phyloP scores from a whole-genome alignment of 768 basidiomycete species.

The Auriculariales sp. region DNA sequence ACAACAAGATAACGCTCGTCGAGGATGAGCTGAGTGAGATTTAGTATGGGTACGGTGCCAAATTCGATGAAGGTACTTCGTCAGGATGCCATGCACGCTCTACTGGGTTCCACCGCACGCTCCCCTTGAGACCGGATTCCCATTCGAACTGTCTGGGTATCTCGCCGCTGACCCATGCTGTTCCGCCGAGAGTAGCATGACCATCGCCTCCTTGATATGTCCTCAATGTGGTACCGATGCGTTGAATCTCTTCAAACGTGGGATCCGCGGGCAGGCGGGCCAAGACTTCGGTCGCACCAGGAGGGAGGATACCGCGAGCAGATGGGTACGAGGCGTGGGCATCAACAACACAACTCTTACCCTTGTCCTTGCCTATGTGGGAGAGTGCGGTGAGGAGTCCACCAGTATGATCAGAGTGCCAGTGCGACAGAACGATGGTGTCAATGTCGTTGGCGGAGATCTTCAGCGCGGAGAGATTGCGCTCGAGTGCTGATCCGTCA shows the following conservation, averaged over 20 bases:
- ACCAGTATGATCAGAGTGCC: slow-evolving; percentile 35
- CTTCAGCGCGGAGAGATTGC: slow-evolving; percentile 51
- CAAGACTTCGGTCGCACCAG: slow-evolving; percentile 42
- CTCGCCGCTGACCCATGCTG: slow-evolving; percentile 68
- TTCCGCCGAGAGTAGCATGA: slow-evolving; percentile 50
- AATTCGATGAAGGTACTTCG: slow-evolving; percentile 23
- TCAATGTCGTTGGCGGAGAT: slow-evolving; percentile 38
- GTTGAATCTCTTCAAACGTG: slow-evolving; percentile 48
- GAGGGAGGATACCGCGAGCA: slow-evolving; percentile 58
- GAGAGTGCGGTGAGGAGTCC: slow-evolving; percentile 54
- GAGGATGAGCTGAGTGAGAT: slow-evolving; percentile 44
- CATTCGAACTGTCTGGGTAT: slow-evolving; percentile 57
- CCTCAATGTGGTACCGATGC: slow-evolving; percentile 40
- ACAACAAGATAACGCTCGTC: slow-evolving; percentile 70
- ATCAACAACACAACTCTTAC: slow-evolving; percentile 39
- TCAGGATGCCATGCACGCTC: slow-evolving; percentile 34
- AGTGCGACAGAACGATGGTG: slow-evolving; percentile 43
- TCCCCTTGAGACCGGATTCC: slow-evolving; percentile 56
- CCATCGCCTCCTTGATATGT: slow-evolving; percentile 28
- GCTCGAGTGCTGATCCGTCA: slow-evolving; percentile 57
- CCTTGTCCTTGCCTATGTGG: slow-evolving; percentile 18
- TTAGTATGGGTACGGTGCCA: background rate
- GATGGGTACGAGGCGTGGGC: slow-evolving; percentile 65
- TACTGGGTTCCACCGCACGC: slow-evolving; percentile 39
- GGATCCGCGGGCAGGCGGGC: slow-evolving; percentile 55